Percentiles rank a stretch among this genome's conserved stretches.
Evolutionary conservation across 768 basidiomycete species (phyloP).

Genomic region (Mycena rosella): DNA sequence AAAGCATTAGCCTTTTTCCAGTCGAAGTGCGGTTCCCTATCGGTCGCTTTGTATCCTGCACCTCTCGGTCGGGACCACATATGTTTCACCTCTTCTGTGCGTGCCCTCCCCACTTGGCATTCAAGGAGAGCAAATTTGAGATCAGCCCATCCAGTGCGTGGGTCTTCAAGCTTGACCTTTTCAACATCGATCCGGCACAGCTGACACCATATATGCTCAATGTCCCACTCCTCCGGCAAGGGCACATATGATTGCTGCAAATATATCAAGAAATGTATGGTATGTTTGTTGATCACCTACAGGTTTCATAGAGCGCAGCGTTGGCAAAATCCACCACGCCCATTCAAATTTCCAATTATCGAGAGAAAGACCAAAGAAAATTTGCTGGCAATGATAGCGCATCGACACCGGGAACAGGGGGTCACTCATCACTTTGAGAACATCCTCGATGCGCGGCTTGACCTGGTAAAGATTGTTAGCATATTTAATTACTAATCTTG

Average conservation of each 20-base stretch:
- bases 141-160: not conserved
- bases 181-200: not conserved
- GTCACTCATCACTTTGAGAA: not conserved
- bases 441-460: too few relatives aligned
- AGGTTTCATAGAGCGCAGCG: not conserved
- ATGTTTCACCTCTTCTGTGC: not conserved
- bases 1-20: too few relatives aligned
- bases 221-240: slow-evolving; percentile 2
- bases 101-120: not conserved
- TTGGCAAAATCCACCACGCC: not conserved
- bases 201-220: not conserved
- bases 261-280: too few relatives aligned
- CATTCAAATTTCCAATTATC: not conserved
- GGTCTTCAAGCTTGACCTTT: not conserved
- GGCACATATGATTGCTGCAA: too few relatives aligned
- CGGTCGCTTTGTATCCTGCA: too few relatives aligned
- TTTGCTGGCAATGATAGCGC: not conserved
- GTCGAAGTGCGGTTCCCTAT: too few relatives aligned
- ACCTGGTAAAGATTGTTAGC: too few relatives aligned
- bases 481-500: too few relatives aligned
- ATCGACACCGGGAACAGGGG: not conserved
- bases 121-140: not conserved
- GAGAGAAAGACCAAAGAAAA: not conserved
- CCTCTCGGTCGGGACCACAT: not conserved
- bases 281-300: too few relatives aligned